These are phyloP conservation scores for Parmales sp. DNA, from an alignment of 108 stramenopile genomes.

Conservation along the genomic window DNA sequence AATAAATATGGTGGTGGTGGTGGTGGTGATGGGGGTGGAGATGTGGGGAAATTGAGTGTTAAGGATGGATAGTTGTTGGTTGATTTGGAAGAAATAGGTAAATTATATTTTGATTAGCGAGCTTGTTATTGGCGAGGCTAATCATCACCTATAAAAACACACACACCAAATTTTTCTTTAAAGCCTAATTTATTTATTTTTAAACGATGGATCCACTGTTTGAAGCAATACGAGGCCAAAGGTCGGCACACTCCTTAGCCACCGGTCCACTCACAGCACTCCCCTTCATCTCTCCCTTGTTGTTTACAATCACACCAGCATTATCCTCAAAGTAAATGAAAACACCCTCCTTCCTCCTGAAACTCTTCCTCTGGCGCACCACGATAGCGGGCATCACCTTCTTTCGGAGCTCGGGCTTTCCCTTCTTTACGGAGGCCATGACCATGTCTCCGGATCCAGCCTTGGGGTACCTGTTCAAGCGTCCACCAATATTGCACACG, in stretches of 20 bases:
- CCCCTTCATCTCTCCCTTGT: conserved; percentile 99
- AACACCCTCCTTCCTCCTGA: conserved; percentile 97
- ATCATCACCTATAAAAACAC: too few relatives aligned
- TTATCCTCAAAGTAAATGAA: conserved; percentile 99
- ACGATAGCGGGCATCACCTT: conserved; percentile 97
- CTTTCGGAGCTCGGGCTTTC: conserved; percentile 99
- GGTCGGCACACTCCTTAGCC: conserved; percentile 99
- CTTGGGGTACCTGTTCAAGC: conserved; percentile 95
- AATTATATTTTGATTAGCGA: too few relatives aligned
- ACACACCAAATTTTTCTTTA: background rate
- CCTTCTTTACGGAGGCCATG: conserved; percentile 98
- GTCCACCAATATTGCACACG: conserved; percentile 94
- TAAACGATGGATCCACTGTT: conserved; percentile 95
- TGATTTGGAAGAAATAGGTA: too few relatives aligned
- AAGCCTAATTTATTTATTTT: conserved; percentile 5
- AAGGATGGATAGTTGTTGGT: too few relatives aligned
- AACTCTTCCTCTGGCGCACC: conserved; percentile 97
- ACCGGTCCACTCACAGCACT: conserved; percentile 97
- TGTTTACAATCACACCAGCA: conserved; percentile 99
- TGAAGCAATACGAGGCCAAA: conserved; percentile 99
- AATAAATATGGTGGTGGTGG: too few relatives aligned
- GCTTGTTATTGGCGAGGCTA: too few relatives aligned
- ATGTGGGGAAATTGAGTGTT: too few relatives aligned
- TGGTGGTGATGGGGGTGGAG: too few relatives aligned
- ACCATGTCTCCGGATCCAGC: conserved; percentile 96